phyloP scores from a whole-genome alignment of 352 stramenopile genomes.

The Peronospora destructor region DNA sequence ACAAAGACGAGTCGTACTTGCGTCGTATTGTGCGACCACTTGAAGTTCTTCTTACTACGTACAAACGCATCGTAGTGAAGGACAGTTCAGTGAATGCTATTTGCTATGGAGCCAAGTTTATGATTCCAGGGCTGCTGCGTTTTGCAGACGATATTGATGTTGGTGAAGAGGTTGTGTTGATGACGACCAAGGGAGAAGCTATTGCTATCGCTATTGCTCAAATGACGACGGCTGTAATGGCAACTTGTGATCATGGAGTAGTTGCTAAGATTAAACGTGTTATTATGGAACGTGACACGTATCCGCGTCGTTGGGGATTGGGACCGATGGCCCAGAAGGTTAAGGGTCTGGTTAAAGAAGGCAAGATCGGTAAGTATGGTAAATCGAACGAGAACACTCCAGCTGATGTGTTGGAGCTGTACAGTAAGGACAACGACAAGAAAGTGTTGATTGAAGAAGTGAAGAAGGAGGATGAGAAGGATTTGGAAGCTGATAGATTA shows the following conservation, averaged over 20 bases:
- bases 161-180: conserved; percentile 98
- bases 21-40: conserved; percentile 96
- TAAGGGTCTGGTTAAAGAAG: conserved; percentile 95
- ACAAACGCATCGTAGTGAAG: conserved; percentile 99
- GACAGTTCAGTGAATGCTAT: conserved; percentile 99
- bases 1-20: conserved; percentile 99
- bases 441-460: conserved; percentile 65
- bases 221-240: conserved; percentile 99
- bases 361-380: conserved; percentile 87
- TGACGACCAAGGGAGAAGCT: conserved; percentile 99
- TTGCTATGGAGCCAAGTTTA: conserved; percentile 99
- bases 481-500: conserved; percentile 41
- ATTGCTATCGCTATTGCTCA: conserved; percentile 98
- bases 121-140: conserved; percentile 97
- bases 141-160: conserved; percentile 99
- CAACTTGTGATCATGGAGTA: conserved; percentile 98
- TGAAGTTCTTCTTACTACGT: conserved; percentile 97
- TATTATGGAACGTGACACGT: conserved; percentile 99
- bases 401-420: conserved; percentile 65
- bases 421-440: conserved; percentile 46
- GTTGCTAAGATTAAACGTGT: conserved; percentile 99
- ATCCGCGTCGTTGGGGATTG: conserved; percentile 97
- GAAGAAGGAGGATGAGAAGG: conserved; percentile 30
- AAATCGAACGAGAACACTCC: conserved; percentile 87
- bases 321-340: conserved; percentile 98